Conservation (phyloP, 176 grass and related monocot genomes). For the Aechmea fasciata region DNA sequence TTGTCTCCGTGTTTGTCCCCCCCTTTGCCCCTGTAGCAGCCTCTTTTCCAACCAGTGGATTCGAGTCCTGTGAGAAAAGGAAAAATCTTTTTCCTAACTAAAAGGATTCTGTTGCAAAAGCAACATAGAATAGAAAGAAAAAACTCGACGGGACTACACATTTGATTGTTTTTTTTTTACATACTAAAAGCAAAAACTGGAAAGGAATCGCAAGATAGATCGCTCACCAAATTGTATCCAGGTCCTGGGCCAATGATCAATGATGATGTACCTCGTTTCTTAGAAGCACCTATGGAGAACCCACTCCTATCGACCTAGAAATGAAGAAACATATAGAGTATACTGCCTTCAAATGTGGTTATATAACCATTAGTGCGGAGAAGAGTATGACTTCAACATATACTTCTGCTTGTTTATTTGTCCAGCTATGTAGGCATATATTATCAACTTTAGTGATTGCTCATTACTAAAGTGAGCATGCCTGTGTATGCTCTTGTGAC, state of each 20-base stretch:
- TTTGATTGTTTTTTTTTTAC: background rate
- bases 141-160: background rate
- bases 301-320: slow-evolving; percentile 64
- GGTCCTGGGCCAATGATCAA: slow-evolving; percentile 90
- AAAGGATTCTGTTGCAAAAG: background rate
- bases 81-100: slow-evolving; percentile 5
- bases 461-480: too few relatives aligned
- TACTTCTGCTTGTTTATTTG: too few relatives aligned
- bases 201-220: background rate
- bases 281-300: slow-evolving; percentile 79
- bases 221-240: slow-evolving; percentile 94
- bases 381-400: too few relatives aligned
- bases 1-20: slow-evolving; percentile 40
- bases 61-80: slow-evolving; percentile 48
- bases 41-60: slow-evolving; percentile 41
- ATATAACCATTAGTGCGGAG: too few relatives aligned
- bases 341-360: too few relatives aligned
- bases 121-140: background rate
- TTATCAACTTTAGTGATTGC: too few relatives aligned
- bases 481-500: too few relatives aligned
- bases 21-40: slow-evolving; percentile 18
- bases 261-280: slow-evolving; percentile 50
- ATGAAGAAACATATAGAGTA: background rate
- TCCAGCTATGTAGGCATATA: too few relatives aligned
- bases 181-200: background rate